phyloP scores from a whole-genome alignment of 257 asterid species.

The Fraxinus anomala region DNA sequence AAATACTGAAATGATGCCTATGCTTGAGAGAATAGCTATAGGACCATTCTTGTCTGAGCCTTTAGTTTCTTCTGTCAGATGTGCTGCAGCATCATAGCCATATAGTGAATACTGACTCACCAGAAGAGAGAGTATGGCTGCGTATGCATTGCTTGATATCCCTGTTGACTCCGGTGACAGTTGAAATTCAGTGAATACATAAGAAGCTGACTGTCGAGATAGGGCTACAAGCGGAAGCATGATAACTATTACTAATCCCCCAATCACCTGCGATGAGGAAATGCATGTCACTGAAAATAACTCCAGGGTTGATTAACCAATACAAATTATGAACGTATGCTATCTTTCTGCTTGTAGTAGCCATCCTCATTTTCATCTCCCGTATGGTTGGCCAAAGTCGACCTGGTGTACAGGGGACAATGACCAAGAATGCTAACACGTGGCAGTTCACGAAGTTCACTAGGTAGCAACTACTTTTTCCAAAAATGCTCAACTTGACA shows the following conservation, averaged over 20 bases:
- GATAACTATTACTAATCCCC: conserved; percentile 43
- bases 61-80: conserved; percentile 53
- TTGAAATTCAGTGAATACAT: conserved; percentile 44
- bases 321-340: no score
- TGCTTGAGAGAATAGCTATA: conserved; percentile 48
- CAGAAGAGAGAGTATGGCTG: conserved; percentile 38
- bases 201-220: conserved; percentile 44
- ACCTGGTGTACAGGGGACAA: no score
- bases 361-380: no score
- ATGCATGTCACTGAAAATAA: not conserved
- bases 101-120: conserved; percentile 45
- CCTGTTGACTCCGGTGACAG: conserved; percentile 38
- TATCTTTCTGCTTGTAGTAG: no score
- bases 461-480: not conserved
- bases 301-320: no score
- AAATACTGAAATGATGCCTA: conserved; percentile 43
- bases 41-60: conserved; percentile 56
- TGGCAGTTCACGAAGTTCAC: not conserved
- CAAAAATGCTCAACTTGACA: not conserved
- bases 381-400: no score
- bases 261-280: conserved; percentile 36
- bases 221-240: conserved; percentile 50
- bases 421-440: not conserved
- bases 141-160: conserved; percentile 41
- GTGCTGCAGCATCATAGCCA: conserved; percentile 57